Base-by-base conservation (phyloP, 2,329 filamentous ascomycete species). In the Mycocentrospora acerina region DNA sequence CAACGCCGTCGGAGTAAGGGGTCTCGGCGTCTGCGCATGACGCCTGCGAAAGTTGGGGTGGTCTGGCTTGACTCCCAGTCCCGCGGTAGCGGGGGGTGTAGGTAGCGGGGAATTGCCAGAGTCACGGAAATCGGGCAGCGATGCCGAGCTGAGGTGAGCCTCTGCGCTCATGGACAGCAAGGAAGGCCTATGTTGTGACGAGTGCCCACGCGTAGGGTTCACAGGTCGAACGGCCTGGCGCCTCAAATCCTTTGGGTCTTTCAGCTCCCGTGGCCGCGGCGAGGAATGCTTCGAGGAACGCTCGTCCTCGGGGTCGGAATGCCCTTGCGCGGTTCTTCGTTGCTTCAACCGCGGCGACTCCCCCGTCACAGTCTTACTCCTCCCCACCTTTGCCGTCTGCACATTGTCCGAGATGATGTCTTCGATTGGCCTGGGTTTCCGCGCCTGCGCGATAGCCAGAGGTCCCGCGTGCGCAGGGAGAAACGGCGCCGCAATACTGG, bases 381-480 rank as follows among this genome's bases (percentile, higher is more conserved):
- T 77, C 17, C 74, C 69, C 28, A 85, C 72, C 63, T 81, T 83
- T 57, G 75, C 76, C 50, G 67, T 72, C 62, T 69, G 73, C 40
- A 66, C 70, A 24, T 77, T 70, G 53, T 87, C 83, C 31, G 78
- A 77, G 55, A 83, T 79, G 29, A 77, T 76, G 54, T 84, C 78
- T 48, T 79, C 76, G 7, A 77, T 70, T 4, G 78, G 79, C 48
- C 86, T 78, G 13, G 86, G 86, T 65, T 87, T 88, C 44, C 87
- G 78, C 30, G 88, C 86, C 69, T 93, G 88, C 13, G 87, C 86
- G 57, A 93, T 82, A 30, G 88, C 88, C 37, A 93, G 74, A 12
- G 88, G 88, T 1, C 88, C 88, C 22, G 85, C 87, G 78, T 85
- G 88, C 62, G 76, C 78, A n/a, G 87, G 84, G 13, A 93, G 75